Conservation (phyloP, 1,139 yeast genomes). For the Yamadazyma epiphylla region DNA sequence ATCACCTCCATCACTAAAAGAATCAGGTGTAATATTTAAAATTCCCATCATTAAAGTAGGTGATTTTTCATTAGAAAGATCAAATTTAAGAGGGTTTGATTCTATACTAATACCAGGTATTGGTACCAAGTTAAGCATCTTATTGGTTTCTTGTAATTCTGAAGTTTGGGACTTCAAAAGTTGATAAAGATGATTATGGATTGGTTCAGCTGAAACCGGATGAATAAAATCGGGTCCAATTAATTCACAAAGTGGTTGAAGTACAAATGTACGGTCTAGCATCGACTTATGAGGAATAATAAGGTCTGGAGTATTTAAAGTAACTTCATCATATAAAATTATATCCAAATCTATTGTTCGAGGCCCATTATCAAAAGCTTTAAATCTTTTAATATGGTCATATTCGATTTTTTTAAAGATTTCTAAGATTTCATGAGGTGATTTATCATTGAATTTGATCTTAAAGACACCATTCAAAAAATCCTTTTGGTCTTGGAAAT, state of each 20-base stretch:
- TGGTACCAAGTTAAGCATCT: constrained; percentile 45
- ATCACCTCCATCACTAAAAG: constrained; percentile 89
- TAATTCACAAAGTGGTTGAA: constrained; percentile 83
- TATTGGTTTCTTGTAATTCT: constrained; percentile 43
- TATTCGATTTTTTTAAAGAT: constrained; percentile 76
- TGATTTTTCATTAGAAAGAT: constrained; percentile 27
- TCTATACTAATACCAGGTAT: constrained; percentile 22
- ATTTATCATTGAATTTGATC: constrained; percentile 43
- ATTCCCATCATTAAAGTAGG: constrained; percentile 75
- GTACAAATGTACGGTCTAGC: constrained; percentile 86
- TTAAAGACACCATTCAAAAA: constrained; percentile 83
- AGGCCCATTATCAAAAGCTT: constrained; percentile 86
- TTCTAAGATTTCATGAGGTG: constrained; percentile 62
- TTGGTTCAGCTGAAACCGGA: constrained; percentile 82
- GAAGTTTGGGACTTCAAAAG: constrained; percentile 37
- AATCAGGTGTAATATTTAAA: constrained; percentile 87
- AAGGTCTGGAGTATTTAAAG: constrained; percentile 53
- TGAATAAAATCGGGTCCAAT: constrained; percentile 61
- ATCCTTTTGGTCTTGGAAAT: constrained; percentile 71
- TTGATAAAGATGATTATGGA: constrained; percentile 63
- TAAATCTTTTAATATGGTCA: constrained; percentile 63
- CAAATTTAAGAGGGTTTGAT: constrained; percentile 34
- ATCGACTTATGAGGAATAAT: constrained; percentile 83
- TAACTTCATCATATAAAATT: constrained; percentile 60
- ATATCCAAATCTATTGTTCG: constrained; percentile 88